A percentile compares a stretch with the other conserved stretches of the same genome.
phyloP scores from a whole-genome alignment of 306 rosid genomes.

The Vachellia collinsii region DNA sequence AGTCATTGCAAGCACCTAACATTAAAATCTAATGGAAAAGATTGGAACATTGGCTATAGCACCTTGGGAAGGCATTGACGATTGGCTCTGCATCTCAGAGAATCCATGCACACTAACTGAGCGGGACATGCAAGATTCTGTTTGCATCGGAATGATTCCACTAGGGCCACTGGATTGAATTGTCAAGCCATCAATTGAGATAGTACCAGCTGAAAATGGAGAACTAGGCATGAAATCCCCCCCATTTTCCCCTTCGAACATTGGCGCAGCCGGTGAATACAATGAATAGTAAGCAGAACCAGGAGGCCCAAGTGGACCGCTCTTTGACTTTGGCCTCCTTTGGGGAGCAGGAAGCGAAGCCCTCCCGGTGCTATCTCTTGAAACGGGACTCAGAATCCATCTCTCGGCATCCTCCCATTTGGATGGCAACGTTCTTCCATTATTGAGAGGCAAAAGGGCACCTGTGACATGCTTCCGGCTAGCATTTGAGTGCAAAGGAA shows the following conservation, averaged over 20 bases:
- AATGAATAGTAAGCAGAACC: constrained; percentile 70
- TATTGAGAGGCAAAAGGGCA: constrained; percentile 62
- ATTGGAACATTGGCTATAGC: constrained; percentile 19
- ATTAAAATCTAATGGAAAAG: constrained; percentile 29
- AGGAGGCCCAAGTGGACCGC: constrained; percentile 97
- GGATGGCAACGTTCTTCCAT: constrained; percentile 89
- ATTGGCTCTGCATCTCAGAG: constrained; percentile 75
- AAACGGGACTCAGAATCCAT: constrained; percentile 95
- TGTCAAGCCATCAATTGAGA: constrained; percentile 57
- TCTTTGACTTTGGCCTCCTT: constrained; percentile 88
- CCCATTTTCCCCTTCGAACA: constrained; percentile 59
- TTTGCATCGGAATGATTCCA: constrained; percentile 48
- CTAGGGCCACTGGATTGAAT: constrained; percentile 51
- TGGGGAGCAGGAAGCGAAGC: constrained; percentile 54
- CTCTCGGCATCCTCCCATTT: constrained; percentile 99
- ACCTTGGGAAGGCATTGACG: constrained; percentile 71
- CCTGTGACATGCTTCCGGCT: constrained; percentile 59
- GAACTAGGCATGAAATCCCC: constrained; percentile 66
- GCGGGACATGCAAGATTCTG: constrained; percentile 87
- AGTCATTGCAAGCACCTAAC: constrained; percentile 16
- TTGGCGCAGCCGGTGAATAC: constrained; percentile 73
- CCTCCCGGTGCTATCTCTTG: constrained; percentile 66
- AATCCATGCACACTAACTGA: constrained; percentile 93
- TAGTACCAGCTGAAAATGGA: constrained; percentile 81
- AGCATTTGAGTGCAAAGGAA: constrained; percentile 62